Evolutionary conservation across 2,329 filamentous ascomycete genomes (phyloP).

Genomic region (Hymenoscyphus infarciens): DNA sequence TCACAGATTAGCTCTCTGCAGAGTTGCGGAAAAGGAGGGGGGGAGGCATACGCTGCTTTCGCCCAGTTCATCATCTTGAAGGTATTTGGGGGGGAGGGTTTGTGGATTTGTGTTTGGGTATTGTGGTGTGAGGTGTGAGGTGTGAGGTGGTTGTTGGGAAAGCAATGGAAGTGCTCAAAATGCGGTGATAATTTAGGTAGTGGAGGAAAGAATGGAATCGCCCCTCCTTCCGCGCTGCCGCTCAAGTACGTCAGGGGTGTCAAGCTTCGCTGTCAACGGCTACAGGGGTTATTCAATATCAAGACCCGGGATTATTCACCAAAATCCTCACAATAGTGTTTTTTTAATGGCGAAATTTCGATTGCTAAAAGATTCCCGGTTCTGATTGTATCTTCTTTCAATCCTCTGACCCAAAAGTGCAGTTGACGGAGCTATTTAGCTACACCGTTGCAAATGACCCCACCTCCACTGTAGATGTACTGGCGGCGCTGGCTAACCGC

Average conservation of each 20-base stretch:
- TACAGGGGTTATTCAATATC: background rate
- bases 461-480: background rate
- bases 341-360: background rate
- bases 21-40: conserved; percentile 14
- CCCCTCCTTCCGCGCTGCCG: conserved; percentile 9
- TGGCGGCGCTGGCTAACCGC: background rate
- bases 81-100: conserved; percentile 9
- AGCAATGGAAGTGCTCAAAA: background rate
- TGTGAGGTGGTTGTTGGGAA: conserved; percentile 9
- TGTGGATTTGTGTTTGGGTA: conserved; percentile 6
- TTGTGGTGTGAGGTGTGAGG: conserved; percentile 15
- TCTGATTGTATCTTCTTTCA: background rate
- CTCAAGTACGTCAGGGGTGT: conserved; percentile 9
- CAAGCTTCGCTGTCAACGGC: conserved; percentile 1
- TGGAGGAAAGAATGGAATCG: too few species aligned
- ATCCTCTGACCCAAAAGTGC: background rate
- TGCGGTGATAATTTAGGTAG: conserved; percentile 1
- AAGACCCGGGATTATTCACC: background rate
- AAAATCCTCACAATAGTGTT: background rate
- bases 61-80: conserved; percentile 86
- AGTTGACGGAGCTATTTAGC: background rate
- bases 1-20: conserved; percentile 21
- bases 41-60: conserved; percentile 72
- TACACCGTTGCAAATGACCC: background rate
- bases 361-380: background rate